A percentile compares a stretch with the other conserved stretches of the same genome.
These are phyloP conservation scores for Orobanche coerulescens DNA, from an alignment of 257 asterid species.

Conservation along the genomic window DNA sequence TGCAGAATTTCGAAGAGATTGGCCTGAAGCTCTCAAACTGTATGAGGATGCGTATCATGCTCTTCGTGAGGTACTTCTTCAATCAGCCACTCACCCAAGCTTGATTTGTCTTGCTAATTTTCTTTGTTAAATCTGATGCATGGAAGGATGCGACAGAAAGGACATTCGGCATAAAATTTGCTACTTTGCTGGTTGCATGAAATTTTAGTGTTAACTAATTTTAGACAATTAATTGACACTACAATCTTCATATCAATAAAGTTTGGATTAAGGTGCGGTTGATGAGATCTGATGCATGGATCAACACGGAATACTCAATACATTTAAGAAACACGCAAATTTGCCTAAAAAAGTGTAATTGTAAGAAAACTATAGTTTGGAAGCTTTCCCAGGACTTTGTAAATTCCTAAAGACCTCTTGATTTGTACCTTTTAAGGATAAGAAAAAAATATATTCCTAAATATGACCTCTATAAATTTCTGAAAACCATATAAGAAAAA, in stretches of 20 bases:
- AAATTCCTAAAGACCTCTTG: background rate
- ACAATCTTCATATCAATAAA: no score
- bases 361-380: background rate
- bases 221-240: no score
- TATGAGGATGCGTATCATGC: conserved; percentile 90
- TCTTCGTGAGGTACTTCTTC: conserved; percentile 64
- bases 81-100: conserved; percentile 10
- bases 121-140: conserved; percentile 17
- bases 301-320: no score
- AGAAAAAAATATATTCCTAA: background rate
- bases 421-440: background rate
- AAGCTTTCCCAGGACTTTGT: background rate
- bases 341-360: background rate
- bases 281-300: conserved; percentile 17
- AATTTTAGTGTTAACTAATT: no score
- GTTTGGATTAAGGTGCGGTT: no score
- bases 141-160: no score
- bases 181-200: no score
- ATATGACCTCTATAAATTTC: no score
- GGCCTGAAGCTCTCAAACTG: conserved; percentile 84
- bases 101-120: conserved; percentile 10
- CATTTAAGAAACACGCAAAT: background rate
- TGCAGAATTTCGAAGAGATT: conserved; percentile 95
- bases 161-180: no score
- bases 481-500: no score